Evolutionary conservation across 2,329 filamentous ascomycete species (phyloP).

Genomic region (Ambrosiella cleistominuta): DNA sequence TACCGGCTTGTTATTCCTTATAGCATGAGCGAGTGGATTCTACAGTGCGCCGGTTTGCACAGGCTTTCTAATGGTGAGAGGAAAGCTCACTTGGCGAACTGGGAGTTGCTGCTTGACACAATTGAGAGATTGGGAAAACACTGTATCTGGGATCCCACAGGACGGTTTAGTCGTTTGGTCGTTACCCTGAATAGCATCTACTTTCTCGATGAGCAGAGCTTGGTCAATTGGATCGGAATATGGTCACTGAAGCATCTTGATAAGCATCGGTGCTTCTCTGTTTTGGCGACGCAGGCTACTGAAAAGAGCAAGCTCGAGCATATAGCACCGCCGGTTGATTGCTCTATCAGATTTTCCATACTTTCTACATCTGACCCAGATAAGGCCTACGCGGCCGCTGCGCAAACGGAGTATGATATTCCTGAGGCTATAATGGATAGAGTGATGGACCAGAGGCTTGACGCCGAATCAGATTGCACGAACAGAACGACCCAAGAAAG

Average conservation of each 20-base stretch:
- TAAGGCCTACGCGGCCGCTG: slow-evolving; percentile 10
- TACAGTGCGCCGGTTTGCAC: too few species aligned
- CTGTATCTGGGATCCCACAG: too few species aligned
- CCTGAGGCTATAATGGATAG: neutral
- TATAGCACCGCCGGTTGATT: slow-evolving; percentile 7
- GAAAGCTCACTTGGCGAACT: too few species aligned
- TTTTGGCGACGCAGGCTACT: slow-evolving; percentile 30
- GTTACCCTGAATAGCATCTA: slow-evolving; percentile 31
- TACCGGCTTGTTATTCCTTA: slow-evolving; percentile 1
- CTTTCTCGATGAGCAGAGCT: slow-evolving; percentile 41
- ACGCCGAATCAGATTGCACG: too few species aligned
- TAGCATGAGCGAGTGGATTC: too few species aligned
- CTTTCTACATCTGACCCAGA: slow-evolving; percentile 24
- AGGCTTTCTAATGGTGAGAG: too few species aligned
- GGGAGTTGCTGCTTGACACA: too few species aligned
- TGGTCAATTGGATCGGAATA: slow-evolving; percentile 45
- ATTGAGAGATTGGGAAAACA: too few species aligned
- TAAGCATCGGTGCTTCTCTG: slow-evolving; percentile 34
- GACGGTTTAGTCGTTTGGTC: neutral
- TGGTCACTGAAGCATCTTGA: slow-evolving; percentile 36
- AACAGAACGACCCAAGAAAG: too few species aligned
- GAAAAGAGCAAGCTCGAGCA: slow-evolving; percentile 10
- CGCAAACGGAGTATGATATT: neutral
- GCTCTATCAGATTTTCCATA: slow-evolving; percentile 18
- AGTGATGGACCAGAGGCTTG: too few species aligned